These are phyloP conservation scores for Trametes villosa DNA, from an alignment of 768 basidiomycete genomes.

Conservation along the genomic window DNA sequence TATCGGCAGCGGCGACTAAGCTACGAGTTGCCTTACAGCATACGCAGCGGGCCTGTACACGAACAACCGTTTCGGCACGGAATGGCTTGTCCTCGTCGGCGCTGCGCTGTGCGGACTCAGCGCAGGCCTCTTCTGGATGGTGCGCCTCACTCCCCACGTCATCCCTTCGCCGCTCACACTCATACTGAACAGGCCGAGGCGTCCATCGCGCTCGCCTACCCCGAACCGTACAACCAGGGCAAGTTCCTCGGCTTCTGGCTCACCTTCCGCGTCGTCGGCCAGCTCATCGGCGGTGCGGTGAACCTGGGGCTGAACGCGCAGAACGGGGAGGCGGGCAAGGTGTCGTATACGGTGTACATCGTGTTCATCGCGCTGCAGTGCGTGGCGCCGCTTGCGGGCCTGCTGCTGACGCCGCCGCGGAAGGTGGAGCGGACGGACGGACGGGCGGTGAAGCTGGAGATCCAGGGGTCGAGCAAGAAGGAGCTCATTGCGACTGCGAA, in stretches of 20 bases:
- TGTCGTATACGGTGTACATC: slow-evolving; percentile 17
- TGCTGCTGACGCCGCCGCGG: slow-evolving; percentile 14
- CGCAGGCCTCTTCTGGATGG: slow-evolving; percentile 19
- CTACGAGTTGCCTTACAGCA: neutral
- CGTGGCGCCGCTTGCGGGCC: slow-evolving; percentile 10
- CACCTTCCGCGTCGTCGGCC: slow-evolving; percentile 13
- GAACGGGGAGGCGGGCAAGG: slow-evolving; percentile 14
- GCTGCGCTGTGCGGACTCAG: slow-evolving; percentile 13
- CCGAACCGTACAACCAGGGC: slow-evolving; percentile 18
- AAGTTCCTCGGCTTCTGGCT: slow-evolving; percentile 17
- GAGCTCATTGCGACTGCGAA: slow-evolving; percentile 8
- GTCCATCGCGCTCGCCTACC: slow-evolving; percentile 15
- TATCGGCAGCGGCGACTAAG: neutral
- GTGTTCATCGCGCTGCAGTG: slow-evolving; percentile 17
- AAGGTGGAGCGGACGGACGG: slow-evolving; percentile 12
- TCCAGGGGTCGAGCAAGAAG: slow-evolving; percentile 6
- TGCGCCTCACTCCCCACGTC: neutral
- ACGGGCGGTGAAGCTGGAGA: slow-evolving; percentile 10
- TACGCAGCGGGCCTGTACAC: slow-evolving; percentile 16
- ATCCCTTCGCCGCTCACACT: neutral
- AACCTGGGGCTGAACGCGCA: slow-evolving; percentile 14
- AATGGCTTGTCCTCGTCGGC: slow-evolving; percentile 14
- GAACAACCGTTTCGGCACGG: slow-evolving; percentile 12
- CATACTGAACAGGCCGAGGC: slow-evolving; percentile 5
- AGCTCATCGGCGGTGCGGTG: slow-evolving; percentile 18